These are phyloP conservation scores for Tilletia walkeri DNA, from an alignment of 1,284 basidiomycete genomes.

Conservation along the genomic window DNA sequence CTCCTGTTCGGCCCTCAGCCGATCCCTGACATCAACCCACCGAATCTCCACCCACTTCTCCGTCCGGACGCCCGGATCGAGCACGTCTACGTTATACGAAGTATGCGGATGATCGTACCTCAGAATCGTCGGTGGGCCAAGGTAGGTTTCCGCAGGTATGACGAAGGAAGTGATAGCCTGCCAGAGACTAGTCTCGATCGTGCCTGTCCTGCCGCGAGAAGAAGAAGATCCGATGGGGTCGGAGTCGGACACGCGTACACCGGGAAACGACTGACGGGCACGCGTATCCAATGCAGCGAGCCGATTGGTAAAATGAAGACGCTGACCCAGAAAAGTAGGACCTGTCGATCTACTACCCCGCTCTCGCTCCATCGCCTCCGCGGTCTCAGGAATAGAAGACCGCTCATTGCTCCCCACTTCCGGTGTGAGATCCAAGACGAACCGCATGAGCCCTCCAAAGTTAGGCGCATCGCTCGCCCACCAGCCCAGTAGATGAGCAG, in stretches of 20 bases:
- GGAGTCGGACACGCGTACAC: constrained; percentile 2
- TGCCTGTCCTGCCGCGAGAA: no score
- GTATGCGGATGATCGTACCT: background rate
- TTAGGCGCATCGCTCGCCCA: constrained; percentile 35
- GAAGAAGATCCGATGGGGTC: background rate
- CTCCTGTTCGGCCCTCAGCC: background rate
- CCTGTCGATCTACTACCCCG: background rate
- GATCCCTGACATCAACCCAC: background rate
- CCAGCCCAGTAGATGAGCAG: constrained; percentile 32
- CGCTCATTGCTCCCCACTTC: background rate
- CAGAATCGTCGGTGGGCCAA: constrained; percentile 4
- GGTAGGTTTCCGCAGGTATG: background rate
- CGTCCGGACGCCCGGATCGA: background rate
- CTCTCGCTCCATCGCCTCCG: no score
- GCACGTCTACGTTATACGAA: background rate
- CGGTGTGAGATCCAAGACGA: constrained; percentile 28
- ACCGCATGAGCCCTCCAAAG: constrained; percentile 32
- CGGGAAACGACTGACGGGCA: constrained; percentile 9
- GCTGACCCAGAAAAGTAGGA: constrained; percentile 32
- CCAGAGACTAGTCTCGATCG: background rate
- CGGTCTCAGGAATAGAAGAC: no score
- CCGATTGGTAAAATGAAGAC: constrained; percentile 31
- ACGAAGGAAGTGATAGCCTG: background rate
- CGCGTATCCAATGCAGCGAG: constrained; percentile 31
- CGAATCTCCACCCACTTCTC: background rate